Evolutionary conservation across 1,284 basidiomycete genomes (phyloP).

Genomic region (Schizophyllum commune): DNA sequence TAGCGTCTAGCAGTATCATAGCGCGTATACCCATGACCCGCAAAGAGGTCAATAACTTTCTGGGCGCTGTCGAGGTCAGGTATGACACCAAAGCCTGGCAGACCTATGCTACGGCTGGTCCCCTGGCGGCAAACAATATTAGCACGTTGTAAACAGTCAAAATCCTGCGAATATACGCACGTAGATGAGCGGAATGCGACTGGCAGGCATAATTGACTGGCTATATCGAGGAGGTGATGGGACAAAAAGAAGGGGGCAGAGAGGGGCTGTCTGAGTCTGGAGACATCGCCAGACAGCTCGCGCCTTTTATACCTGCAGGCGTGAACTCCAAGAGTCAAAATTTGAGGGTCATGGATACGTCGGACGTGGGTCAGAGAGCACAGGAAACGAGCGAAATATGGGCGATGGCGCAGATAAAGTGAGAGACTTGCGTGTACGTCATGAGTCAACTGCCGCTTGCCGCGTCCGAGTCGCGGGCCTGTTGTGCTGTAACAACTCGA

Average conservation of each 20-base stretch:
- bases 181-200: neutral
- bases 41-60: slow-evolving; percentile 39
- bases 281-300: no score
- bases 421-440: neutral
- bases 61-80: slow-evolving; percentile 15
- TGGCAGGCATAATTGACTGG: neutral
- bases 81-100: neutral
- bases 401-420: neutral
- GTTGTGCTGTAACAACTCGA: no score
- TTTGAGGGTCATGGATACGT: no score
- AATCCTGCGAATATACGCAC: no score
- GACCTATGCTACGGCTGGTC: neutral
- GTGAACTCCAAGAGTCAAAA: no score
- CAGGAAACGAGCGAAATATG: neutral
- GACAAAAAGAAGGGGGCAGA: neutral
- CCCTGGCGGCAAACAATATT: no score
- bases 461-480: no score
- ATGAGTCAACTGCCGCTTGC: neutral
- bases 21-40: slow-evolving; percentile 34
- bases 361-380: no score
- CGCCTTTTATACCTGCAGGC: no score
- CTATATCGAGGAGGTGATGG: neutral
- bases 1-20: slow-evolving; percentile 47
- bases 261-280: neutral
- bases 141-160: no score